A percentile compares a stretch with the other conserved stretches of the same genome.
phyloP scores from a whole-genome alignment of 257 asterid species.

The Eucommia ulmoides region DNA sequence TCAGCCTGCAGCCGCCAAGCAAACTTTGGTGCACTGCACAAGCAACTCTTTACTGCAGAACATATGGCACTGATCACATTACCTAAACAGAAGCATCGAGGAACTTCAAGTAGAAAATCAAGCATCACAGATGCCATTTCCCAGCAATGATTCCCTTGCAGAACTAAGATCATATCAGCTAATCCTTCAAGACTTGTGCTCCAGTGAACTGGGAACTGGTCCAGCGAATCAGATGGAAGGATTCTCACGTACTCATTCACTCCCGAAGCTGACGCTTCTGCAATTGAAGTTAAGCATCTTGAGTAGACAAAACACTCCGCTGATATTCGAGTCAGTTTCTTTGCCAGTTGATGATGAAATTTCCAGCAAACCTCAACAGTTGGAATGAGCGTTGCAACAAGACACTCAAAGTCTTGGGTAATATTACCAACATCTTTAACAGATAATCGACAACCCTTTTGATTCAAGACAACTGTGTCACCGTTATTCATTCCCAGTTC shows the following conservation, averaged over 20 bases:
- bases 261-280: conserved; percentile 24
- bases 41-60: conserved; percentile 44
- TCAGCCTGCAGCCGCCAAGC: conserved; percentile 71
- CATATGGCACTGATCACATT: conserved; percentile 38
- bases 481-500: conserved; percentile 24
- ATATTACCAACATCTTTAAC: conserved; percentile 40
- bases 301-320: conserved; percentile 78
- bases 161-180: conserved; percentile 42
- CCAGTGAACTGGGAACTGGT: conserved; percentile 35
- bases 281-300: conserved; percentile 34
- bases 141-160: conserved; percentile 73
- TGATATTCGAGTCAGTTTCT: conserved; percentile 40
- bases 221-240: conserved; percentile 14
- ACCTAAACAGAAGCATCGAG: conserved; percentile 43
- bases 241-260: conserved; percentile 18
- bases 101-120: conserved; percentile 53
- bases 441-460: conserved; percentile 27
- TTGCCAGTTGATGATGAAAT: conserved; percentile 58
- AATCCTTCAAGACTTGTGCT: conserved; percentile 50
- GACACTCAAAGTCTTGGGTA: conserved; percentile 35
- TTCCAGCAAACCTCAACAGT: conserved; percentile 65
- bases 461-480: conserved; percentile 23
- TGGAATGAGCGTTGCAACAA: conserved; percentile 49
- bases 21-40: conserved; percentile 65
- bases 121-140: conserved; percentile 72